phyloP scores from a whole-genome alignment of 208 protist genomes.

The Crithidia acanthocephali region DNA sequence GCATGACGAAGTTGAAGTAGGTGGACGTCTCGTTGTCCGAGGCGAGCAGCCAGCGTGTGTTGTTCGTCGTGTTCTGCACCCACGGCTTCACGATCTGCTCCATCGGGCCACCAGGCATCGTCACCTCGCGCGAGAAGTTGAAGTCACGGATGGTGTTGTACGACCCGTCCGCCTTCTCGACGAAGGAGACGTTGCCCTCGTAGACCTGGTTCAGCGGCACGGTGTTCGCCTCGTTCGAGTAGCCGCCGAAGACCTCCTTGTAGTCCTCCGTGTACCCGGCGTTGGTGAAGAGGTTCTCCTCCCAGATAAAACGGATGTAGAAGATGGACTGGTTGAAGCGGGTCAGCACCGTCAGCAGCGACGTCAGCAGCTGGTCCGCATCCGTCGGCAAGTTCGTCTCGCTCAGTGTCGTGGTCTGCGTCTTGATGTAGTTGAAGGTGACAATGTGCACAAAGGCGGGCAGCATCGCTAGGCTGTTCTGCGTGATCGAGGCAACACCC shows the following conservation, averaged over 20 bases:
- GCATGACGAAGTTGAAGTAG: constrained; percentile 79
- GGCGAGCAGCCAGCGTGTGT: constrained; percentile 41
- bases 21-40: constrained; percentile 39
- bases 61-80: constrained; percentile 29
- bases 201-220: constrained; percentile 30
- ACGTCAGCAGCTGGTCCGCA: constrained; percentile 33
- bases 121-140: constrained; percentile 27
- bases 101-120: constrained; percentile 34
- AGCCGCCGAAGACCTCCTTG: constrained; percentile 31
- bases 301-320: constrained; percentile 46
- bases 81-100: constrained; percentile 48
- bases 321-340: constrained; percentile 42
- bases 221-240: constrained; percentile 3
- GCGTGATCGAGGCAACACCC: constrained; percentile 50
- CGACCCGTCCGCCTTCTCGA: not conserved
- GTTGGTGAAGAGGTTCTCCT: constrained; percentile 37
- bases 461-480: constrained; percentile 52
- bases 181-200: constrained; percentile 32
- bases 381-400: constrained; percentile 30
- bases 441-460: constrained; percentile 62
- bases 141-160: constrained; percentile 23
- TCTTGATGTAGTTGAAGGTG: constrained; percentile 57
- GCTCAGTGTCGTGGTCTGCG: constrained; percentile 32
- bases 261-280: constrained; percentile 32
- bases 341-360: constrained; percentile 42